Percentiles rank a stretch among this genome's conserved stretches.
Evolutionary conservation across 2,329 filamentous ascomycete genomes (phyloP).

Genomic region (Paecilomyces dactylethromorphus): DNA sequence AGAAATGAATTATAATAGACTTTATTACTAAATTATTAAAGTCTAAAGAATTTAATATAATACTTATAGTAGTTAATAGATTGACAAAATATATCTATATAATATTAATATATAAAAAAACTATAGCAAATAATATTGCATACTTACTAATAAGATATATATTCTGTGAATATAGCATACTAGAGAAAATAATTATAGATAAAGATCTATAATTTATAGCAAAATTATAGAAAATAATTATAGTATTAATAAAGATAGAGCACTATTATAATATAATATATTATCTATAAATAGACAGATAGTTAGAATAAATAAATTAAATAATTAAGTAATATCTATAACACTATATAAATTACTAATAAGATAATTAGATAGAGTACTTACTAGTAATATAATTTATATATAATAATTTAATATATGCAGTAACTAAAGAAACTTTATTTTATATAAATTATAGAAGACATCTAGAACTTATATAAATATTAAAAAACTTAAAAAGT

Average conservation of each 20-base stretch:
- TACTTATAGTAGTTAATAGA: too few species aligned
- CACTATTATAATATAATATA: neutral
- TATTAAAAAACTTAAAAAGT: too few species aligned
- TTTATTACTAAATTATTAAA: too few species aligned
- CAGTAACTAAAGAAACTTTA: too few species aligned
- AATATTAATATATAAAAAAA: too few species aligned
- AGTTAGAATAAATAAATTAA: neutral
- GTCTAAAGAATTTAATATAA: too few species aligned
- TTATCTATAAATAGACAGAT: neutral
- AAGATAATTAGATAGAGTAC: too few species aligned
- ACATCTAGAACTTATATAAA: too few species aligned
- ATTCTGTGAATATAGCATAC: neutral
- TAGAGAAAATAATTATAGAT: neutral
- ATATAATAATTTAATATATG: too few species aligned
- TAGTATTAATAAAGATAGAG: neutral
- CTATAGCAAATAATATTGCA: neutral
- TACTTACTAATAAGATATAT: neutral
- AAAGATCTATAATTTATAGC: neutral
- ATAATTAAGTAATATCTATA: neutral
- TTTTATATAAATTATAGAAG: too few species aligned
- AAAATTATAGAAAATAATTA: neutral
- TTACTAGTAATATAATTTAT: too few species aligned
- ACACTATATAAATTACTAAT: neutral
- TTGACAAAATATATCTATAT: too few species aligned
- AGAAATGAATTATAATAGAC: neutral